phyloP scores from a whole-genome alignment of 768 basidiomycete species.

The Pleurotus giganteus region DNA sequence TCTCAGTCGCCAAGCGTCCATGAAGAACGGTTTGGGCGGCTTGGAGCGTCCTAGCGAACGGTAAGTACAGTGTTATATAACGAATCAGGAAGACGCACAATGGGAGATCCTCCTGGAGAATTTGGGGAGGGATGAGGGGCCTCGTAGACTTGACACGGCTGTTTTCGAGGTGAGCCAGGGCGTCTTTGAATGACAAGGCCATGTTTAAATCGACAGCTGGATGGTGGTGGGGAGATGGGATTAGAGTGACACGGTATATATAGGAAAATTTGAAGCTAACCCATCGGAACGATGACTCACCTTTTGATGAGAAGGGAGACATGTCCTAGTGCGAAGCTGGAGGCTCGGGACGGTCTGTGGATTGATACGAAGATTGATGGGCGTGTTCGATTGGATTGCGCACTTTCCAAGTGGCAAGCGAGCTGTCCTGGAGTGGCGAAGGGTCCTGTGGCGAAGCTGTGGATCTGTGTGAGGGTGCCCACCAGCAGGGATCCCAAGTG shows the following conservation, averaged over 20 bases:
- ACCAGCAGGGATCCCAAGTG: too few species aligned
- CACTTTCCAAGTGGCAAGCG: conserved; percentile 1
- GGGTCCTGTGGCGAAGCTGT: background rate
- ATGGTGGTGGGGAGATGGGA: conserved; percentile 12
- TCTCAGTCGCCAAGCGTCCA: conserved; percentile 76
- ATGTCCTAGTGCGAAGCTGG: background rate
- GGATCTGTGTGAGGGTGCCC: background rate
- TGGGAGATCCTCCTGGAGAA: conserved; percentile 91
- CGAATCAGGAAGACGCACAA: conserved; percentile 45
- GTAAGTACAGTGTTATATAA: conserved; percentile 9
- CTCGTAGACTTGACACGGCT: conserved; percentile 82
- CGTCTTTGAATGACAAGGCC: conserved; percentile 77
- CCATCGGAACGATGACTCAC: conserved; percentile 9
- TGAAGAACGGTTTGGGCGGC: conserved; percentile 89
- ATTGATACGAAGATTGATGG: background rate
- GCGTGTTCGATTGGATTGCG: background rate
- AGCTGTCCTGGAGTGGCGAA: background rate
- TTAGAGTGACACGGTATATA: conserved; percentile 11
- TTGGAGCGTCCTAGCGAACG: conserved; percentile 56
- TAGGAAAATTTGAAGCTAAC: conserved; percentile 6
- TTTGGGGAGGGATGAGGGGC: conserved; percentile 92
- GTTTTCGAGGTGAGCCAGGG: conserved; percentile 81
- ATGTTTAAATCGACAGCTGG: conserved; percentile 54
- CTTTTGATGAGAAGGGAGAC: conserved; percentile 6
- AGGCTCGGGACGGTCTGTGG: conserved; percentile 3